phyloP scores from a whole-genome alignment of 164 flowering plant species.

The Nelumbo lutea region DNA sequence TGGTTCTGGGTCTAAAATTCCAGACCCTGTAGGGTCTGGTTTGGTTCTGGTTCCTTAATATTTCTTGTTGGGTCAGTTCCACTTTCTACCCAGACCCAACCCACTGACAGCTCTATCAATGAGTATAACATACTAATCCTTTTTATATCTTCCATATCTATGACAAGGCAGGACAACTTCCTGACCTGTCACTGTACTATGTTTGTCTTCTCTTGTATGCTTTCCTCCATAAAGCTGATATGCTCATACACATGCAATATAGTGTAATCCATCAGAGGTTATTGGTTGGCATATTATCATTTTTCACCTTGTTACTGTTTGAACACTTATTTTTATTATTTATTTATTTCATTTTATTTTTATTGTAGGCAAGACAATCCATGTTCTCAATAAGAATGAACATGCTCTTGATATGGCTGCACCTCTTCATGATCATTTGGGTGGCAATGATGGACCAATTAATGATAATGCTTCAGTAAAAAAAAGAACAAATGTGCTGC shows the following conservation, averaged over 20 bases:
- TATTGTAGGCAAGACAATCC: conserved; percentile 77
- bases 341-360: background rate
- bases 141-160: background rate
- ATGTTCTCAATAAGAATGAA: conserved; percentile 84
- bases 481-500: conserved; percentile 80
- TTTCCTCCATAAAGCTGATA: background rate
- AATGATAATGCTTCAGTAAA: conserved; percentile 49
- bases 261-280: background rate
- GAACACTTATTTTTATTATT: background rate
- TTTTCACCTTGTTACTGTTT: background rate
- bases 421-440: conserved; percentile 67
- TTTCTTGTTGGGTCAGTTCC: background rate
- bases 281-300: background rate
- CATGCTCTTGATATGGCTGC: conserved; percentile 98
- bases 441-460: conserved; percentile 33
- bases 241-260: background rate
- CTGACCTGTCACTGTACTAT: background rate
- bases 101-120: too few species aligned
- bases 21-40: too few species aligned
- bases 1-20: too few species aligned
- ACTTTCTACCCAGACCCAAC: too few species aligned
- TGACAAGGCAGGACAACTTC: background rate
- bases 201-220: background rate
- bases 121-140: background rate
- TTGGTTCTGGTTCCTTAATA: background rate